Conservation (phyloP, 371 early-diverging fungal genomes). For the Lichtheimia hyalospora region DNA sequence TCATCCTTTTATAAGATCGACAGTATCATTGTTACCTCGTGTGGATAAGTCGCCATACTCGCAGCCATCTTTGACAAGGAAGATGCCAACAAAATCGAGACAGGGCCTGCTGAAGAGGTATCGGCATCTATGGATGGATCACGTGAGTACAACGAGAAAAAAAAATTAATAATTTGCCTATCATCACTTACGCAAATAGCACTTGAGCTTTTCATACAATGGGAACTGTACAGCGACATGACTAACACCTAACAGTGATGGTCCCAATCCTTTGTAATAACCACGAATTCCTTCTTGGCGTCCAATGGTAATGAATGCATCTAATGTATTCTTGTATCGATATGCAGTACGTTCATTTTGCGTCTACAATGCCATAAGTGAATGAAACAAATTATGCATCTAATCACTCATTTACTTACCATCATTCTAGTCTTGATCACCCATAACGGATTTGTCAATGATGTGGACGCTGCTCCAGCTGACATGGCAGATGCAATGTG, state of each 20-base stretch:
- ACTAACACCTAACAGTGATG: conserved; percentile 86
- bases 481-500: conserved; percentile 86
- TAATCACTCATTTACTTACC: conserved; percentile 23
- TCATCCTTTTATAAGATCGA: conserved; percentile 1
- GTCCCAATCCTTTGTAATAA: conserved; percentile 88
- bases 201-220: conserved; percentile 89
- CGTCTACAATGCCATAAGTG: conserved; percentile 47
- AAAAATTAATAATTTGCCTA: too few relatives aligned
- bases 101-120: conserved; percentile 35
- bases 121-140: conserved; percentile 12
- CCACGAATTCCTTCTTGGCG: conserved; percentile 73
- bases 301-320: conserved; percentile 74
- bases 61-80: conserved; percentile 88
- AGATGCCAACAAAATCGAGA: conserved; percentile 75
- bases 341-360: conserved; percentile 71
- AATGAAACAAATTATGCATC: background rate
- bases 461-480: conserved; percentile 82
- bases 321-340: conserved; percentile 67
- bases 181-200: conserved; percentile 51
- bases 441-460: conserved; percentile 90
- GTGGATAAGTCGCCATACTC: conserved; percentile 85
- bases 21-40: conserved; percentile 29
- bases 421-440: conserved; percentile 91
- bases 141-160: background rate
- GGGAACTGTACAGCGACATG: conserved; percentile 97